A percentile compares a stretch with the other conserved stretches of the same genome.
Evolutionary conservation across 2,329 filamentous ascomycete genomes (phyloP).

Genomic region (Aspergillus sp.): DNA sequence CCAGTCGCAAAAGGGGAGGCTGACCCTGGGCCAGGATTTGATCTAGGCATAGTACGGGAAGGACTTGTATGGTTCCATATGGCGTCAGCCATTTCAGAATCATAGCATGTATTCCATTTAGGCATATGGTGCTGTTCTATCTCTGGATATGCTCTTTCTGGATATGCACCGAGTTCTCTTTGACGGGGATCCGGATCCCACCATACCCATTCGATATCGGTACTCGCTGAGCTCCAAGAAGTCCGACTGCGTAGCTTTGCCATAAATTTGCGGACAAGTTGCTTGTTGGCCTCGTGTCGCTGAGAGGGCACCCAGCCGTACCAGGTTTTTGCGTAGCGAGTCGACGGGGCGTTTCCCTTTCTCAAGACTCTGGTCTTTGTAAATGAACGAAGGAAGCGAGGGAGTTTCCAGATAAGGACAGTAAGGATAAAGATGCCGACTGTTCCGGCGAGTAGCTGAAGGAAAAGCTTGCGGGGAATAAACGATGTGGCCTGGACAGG

Average conservation of each 20-base stretch:
- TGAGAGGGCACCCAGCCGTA: constrained; percentile 41
- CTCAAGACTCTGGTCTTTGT: constrained; percentile 33
- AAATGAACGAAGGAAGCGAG: constrained; percentile 36
- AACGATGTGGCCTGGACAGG: constrained; percentile 24
- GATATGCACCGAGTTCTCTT: constrained; percentile 22
- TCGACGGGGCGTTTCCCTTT: constrained; percentile 28
- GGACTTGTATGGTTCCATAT: constrained; percentile 27
- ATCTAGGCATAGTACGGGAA: constrained; percentile 3
- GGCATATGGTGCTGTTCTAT: constrained; percentile 26
- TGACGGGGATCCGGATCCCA: constrained; percentile 43
- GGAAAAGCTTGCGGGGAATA: constrained; percentile 31
- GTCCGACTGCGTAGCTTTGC: constrained; percentile 25
- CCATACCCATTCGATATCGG: constrained; percentile 42
- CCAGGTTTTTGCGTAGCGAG: constrained; percentile 42
- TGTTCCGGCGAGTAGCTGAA: constrained; percentile 36
- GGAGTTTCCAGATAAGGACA: constrained; percentile 41
- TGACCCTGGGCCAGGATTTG: not conserved
- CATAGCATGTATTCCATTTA: constrained; percentile 27
- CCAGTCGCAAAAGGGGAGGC: constrained; percentile 6
- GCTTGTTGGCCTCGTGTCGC: constrained; percentile 32
- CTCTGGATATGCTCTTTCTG: constrained; percentile 18
- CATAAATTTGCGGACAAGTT: constrained; percentile 20
- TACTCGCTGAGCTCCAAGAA: constrained; percentile 35
- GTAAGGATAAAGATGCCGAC: constrained; percentile 38
- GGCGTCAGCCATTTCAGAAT: constrained; percentile 21